phyloP scores from a whole-genome alignment of 345 rosid genomes.

The Isatis tinctoria region DNA sequence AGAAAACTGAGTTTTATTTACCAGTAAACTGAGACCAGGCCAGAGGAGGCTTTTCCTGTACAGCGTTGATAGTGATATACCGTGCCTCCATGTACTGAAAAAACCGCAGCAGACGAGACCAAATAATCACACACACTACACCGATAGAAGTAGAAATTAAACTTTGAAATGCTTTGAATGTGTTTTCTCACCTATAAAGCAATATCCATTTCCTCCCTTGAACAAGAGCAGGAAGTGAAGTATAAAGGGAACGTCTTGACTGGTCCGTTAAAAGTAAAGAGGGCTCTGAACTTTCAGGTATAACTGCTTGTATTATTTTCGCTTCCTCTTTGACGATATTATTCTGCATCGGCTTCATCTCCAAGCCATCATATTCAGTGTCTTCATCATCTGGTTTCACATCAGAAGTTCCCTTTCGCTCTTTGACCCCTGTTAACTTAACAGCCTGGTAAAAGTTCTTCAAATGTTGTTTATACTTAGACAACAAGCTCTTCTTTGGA shows the following conservation, averaged over 20 bases:
- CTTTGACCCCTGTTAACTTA: conserved; percentile 48
- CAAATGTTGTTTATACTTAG: conserved; percentile 70
- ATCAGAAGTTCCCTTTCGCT: conserved; percentile 41
- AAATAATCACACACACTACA: conserved; percentile 11
- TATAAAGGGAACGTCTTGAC: conserved; percentile 52
- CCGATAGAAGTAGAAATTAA: not conserved
- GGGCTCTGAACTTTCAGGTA: conserved; percentile 69
- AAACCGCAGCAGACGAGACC: not conserved
- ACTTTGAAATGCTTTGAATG: not conserved
- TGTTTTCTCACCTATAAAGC: conserved; percentile 67
- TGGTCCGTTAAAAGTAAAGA: conserved; percentile 75
- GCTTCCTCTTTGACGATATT: conserved; percentile 37
- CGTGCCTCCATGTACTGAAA: conserved; percentile 95
- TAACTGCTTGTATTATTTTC: conserved; percentile 13
- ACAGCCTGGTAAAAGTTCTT: conserved; percentile 53
- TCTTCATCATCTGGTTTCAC: conserved; percentile 34
- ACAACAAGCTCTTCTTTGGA: conserved; percentile 57
- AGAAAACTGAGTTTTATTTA: conserved; percentile 21
- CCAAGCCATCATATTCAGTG: conserved; percentile 48
- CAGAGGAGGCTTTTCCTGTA: conserved; percentile 93
- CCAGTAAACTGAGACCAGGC: conserved; percentile 96
- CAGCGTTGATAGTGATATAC: conserved; percentile 83
- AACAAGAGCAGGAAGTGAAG: conserved; percentile 80
- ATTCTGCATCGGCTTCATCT: conserved; percentile 47
- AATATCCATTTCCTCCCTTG: conserved; percentile 93